phyloP scores from a whole-genome alignment of 257 asterid genomes.

The Forsythia suspensa region DNA sequence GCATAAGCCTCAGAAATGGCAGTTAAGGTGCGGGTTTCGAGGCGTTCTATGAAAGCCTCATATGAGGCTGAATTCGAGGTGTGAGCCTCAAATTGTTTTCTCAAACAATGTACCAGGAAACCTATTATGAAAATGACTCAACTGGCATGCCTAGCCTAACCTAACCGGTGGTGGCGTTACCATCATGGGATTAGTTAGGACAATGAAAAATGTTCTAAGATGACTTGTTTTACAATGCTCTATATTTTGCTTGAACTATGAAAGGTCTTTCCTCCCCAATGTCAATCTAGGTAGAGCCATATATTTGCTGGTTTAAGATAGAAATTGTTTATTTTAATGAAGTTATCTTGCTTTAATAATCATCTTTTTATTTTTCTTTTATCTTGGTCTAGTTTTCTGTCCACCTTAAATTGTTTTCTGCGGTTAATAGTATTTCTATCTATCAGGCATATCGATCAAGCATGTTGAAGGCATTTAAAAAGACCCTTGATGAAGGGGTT shows the following conservation, averaged over 20 bases:
- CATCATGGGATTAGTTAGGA: not conserved
- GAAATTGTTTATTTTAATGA: not conserved
- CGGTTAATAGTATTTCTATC: constrained; percentile 25
- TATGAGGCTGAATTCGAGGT: not conserved
- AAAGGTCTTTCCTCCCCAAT: not conserved
- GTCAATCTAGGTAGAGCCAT: not conserved
- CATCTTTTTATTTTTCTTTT: constrained; percentile 4
- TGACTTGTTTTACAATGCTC: not conserved
- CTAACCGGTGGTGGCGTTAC: not conserved
- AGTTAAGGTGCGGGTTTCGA: not conserved
- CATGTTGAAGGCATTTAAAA: constrained; percentile 97
- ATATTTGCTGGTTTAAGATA: not conserved
- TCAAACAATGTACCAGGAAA: not conserved
- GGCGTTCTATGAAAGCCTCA: not conserved
- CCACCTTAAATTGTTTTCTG: not conserved
- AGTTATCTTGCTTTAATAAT: constrained; percentile 5
- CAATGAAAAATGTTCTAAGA: not conserved
- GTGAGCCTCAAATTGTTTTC: not conserved
- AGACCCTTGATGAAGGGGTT: constrained; percentile 96
- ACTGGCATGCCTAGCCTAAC: not conserved
- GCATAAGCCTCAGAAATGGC: not conserved
- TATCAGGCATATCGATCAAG: constrained; percentile 94
- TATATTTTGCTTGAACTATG: not conserved
- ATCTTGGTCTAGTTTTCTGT: constrained; percentile 9
- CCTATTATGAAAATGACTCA: not conserved